Conservation (phyloP, 2,329 filamentous ascomycete genomes). For the Exophiala spinifera region DNA sequence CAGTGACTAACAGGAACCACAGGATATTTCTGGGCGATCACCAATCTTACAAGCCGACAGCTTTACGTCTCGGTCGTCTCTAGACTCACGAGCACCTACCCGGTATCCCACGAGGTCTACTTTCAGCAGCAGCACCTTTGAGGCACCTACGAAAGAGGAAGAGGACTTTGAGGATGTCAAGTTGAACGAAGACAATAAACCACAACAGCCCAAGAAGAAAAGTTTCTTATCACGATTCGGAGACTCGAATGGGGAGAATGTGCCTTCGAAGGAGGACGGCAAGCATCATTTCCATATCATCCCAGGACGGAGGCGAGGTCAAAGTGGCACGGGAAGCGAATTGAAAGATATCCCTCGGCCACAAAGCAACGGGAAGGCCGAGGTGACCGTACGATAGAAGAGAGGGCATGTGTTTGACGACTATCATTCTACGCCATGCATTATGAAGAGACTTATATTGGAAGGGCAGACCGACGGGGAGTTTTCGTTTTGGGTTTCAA, state of each 20-base stretch:
- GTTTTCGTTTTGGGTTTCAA: conserved; percentile 5
- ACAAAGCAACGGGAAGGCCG: conserved; percentile 28
- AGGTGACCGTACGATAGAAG: conserved; percentile 26
- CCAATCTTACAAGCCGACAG: conserved; percentile 63
- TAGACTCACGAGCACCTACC: conserved; percentile 69
- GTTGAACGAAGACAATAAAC: conserved; percentile 66
- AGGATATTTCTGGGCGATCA: conserved; percentile 89
- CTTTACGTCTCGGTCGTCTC: conserved; percentile 67
- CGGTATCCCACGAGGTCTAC: conserved; percentile 60
- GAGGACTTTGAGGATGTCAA: conserved; percentile 81
- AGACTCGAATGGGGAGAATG: conserved; percentile 48
- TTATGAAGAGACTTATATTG: conserved; percentile 17
- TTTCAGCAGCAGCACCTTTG: conserved; percentile 56
- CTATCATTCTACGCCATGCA: conserved; percentile 22
- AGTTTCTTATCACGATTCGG: conserved; percentile 80
- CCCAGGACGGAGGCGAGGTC: conserved; percentile 68
- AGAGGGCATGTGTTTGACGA: neutral
- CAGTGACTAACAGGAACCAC: conserved; percentile 1
- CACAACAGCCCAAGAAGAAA: conserved; percentile 67
- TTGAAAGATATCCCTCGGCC: conserved; percentile 60
- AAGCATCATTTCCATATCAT: conserved; percentile 60
- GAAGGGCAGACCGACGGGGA: neutral
- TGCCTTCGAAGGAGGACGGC: conserved; percentile 36
- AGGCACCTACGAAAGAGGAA: conserved; percentile 55
- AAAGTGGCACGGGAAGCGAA: conserved; percentile 69